These are phyloP conservation scores for Polysphondylium violaceum DNA, from an alignment of 78 protist genomes.

Conservation along the genomic window DNA sequence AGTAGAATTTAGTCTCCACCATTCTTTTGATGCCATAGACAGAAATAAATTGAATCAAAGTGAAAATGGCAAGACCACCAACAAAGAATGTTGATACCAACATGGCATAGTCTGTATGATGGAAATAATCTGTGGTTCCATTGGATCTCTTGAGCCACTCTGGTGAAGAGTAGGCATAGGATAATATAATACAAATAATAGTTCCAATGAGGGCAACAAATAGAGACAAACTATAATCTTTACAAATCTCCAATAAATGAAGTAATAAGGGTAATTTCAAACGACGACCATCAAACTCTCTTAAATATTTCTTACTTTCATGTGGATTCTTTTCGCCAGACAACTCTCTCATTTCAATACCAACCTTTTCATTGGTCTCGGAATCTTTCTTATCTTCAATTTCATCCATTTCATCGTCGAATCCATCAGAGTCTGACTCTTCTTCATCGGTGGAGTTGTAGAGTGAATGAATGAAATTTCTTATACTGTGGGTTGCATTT, in stretches of 20 bases:
- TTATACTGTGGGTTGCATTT: too few species aligned
- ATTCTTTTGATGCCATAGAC: constrained; percentile 68
- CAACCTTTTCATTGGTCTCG: too few species aligned
- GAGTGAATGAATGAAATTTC: too few species aligned
- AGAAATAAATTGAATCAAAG: constrained; percentile 54
- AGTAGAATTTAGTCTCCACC: constrained; percentile 58
- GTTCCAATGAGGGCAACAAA: constrained; percentile 13
- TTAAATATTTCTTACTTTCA: neutral
- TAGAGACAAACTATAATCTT: constrained; percentile 19
- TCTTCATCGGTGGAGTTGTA: too few species aligned
- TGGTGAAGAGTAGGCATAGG: constrained; percentile 15
- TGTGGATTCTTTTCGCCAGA: neutral
- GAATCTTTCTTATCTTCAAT: too few species aligned
- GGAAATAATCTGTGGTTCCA: constrained; percentile 56
- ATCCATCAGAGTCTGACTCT: too few species aligned
- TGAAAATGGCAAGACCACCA: constrained; percentile 43
- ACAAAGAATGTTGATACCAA: constrained; percentile 35
- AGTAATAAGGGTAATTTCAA: neutral
- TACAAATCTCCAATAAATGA: constrained; percentile 11
- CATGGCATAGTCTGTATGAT: neutral
- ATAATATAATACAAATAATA: constrained; percentile 15
- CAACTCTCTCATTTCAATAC: constrained; percentile 7
- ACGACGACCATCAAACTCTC: constrained; percentile 33
- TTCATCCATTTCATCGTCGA: too few species aligned
- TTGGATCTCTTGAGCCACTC: neutral